Base-by-base conservation (phyloP, 2,329 filamentous ascomycete genomes). In the Diaporthe sp. region DNA sequence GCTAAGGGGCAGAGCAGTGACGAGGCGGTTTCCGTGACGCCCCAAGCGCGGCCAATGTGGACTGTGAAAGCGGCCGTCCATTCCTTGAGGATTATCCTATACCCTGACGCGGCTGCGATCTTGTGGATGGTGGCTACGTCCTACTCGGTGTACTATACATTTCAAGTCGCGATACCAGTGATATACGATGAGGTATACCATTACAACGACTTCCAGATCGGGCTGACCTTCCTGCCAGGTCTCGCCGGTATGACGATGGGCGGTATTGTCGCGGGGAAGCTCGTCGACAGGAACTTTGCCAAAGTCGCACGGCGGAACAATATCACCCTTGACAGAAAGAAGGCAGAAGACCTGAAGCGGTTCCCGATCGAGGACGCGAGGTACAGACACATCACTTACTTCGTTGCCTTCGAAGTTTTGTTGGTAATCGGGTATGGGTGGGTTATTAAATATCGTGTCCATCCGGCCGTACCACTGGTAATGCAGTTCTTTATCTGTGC, bases 71-170 rank as follows among this genome's bases (percentile, higher is more conserved):
- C 22, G 38, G 67, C 3, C 77, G 89, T 17, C 12, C 85, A 87
- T 60, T 89, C 88, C 0, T 78, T 90, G 4, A 80, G 82, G 45
- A 85, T 90, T 55, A 82, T 89, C 19, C 84, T 88, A 52, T 85
- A 91, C 71, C 89, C 87, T 77, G 88, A 90, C 72, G 87, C 89
- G 81, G 85, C 85, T 4, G 81, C 87, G 64, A 85, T 89, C 7
- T 80, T 89, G 12, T 80, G 86, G 72, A 71, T 77, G 70, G 55
- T 76, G 9, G 75, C 75, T 8, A 72, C 76, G 58, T 87, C 87
- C 73, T 89, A 88, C 57, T 85, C 85, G n/a, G 78, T 88, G 35
- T 83, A 90, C 7, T 90, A 88, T 70, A 82, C 89, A 19, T 85
- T 85, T 47, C 89, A 89, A 77, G 88, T 89, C 76, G 83, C 86